phyloP scores from a whole-genome alignment of 169 alveolate species.

The Perkinsus chesapeaki region DNA sequence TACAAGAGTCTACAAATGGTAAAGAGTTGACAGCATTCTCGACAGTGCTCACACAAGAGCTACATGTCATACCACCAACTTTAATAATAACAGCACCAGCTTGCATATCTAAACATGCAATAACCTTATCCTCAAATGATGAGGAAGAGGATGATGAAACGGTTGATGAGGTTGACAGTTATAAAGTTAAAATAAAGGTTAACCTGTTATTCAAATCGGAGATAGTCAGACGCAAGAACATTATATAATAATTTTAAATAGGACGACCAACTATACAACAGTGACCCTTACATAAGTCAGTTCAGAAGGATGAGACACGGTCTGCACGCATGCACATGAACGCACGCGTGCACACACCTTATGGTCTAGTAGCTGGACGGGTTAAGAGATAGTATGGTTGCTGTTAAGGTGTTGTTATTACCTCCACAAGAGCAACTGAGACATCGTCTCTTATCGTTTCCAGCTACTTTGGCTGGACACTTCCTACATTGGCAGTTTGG shows the following conservation, averaged over 20 bases:
- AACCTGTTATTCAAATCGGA: neutral
- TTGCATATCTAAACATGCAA: neutral
- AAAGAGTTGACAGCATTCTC: neutral
- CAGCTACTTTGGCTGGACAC: neutral
- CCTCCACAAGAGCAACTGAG: neutral
- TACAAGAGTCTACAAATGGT: neutral
- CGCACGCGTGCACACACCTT: neutral
- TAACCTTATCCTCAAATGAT: neutral
- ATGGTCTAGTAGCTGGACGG: neutral
- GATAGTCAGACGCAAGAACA: neutral
- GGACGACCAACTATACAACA: neutral
- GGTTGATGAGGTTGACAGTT: neutral
- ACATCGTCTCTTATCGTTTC: neutral
- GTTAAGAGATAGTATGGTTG: neutral
- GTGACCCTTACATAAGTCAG: neutral
- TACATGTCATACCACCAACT: slow-evolving; percentile 12
- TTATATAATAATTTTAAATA: neutral
- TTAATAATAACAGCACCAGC: neutral
- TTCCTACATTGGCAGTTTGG: neutral
- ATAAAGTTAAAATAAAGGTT: neutral
- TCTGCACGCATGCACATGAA: neutral
- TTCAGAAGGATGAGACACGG: no score
- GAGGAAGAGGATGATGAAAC: neutral
- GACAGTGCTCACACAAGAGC: slow-evolving; percentile 7
- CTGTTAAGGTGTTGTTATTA: neutral